Conservation (phyloP, 495 filamentous ascomycete species). For the Penicillium silybi region DNA sequence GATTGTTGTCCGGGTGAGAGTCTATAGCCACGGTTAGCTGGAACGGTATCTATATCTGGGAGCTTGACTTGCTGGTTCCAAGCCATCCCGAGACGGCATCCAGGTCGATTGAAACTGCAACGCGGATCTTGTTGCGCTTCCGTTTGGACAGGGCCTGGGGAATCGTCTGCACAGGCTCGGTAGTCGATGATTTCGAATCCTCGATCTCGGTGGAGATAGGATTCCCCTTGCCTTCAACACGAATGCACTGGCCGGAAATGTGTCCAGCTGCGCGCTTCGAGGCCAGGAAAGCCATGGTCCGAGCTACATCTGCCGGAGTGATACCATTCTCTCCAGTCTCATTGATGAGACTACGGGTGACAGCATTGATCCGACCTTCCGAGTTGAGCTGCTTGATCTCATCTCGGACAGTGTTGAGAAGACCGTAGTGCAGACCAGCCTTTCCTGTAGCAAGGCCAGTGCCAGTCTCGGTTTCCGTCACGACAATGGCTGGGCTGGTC, state of each 20-base stretch:
- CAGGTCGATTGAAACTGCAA: slow-evolving; percentile 55
- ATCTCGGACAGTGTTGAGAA: background rate
- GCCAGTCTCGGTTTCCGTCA: slow-evolving; percentile 50
- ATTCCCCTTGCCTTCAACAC: slow-evolving; percentile 51
- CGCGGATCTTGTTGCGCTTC: slow-evolving; percentile 42
- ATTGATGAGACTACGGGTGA: slow-evolving; percentile 35
- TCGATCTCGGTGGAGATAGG: background rate
- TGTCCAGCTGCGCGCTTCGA: slow-evolving; percentile 51
- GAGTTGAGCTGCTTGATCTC: slow-evolving; percentile 49
- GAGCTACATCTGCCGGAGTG: slow-evolving; percentile 47
- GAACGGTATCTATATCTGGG: background rate
- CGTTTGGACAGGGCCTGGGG: slow-evolving; percentile 21
- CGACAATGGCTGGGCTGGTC: slow-evolving; percentile 49
- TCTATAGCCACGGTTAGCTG: background rate
- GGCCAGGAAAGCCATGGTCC: slow-evolving; percentile 50
- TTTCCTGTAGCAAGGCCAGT: slow-evolving; percentile 51
- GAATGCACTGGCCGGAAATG: slow-evolving; percentile 51
- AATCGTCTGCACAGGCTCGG: slow-evolving; percentile 13
- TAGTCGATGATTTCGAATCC: background rate
- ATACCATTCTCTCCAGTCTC: slow-evolving; percentile 33
- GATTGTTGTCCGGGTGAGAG: slow-evolving; percentile 14
- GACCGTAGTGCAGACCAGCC: slow-evolving; percentile 40
- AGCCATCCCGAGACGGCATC: slow-evolving; percentile 60
- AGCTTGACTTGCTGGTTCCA: slow-evolving; percentile 41
- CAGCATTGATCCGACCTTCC: slow-evolving; percentile 52